phyloP scores from a whole-genome alignment of 306 rosid species.

The Glycine soja region DNA sequence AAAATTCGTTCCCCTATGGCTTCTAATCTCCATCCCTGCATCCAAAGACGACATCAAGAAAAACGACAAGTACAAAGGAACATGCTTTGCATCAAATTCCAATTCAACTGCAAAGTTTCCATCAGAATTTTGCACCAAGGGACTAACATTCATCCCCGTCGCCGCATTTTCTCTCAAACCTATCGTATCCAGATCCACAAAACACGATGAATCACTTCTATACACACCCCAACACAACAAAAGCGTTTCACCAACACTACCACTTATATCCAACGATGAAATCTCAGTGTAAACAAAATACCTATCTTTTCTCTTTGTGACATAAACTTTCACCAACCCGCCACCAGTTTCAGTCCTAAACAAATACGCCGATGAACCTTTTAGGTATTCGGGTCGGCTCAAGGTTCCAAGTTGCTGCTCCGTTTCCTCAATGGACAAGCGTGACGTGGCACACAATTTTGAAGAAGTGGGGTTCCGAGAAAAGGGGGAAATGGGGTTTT shows the following conservation, averaged over 20 bases:
- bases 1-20: constrained; percentile 74
- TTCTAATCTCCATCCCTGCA: constrained; percentile 61
- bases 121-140: constrained; percentile 47
- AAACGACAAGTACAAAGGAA: constrained; percentile 85
- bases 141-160: constrained; percentile 49
- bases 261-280: constrained; percentile 51
- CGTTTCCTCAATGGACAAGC: constrained; percentile 55
- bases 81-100: constrained; percentile 69
- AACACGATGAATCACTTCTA: constrained; percentile 63
- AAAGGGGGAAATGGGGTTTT: constrained; percentile 3
- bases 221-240: constrained; percentile 76
- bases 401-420: constrained; percentile 42
- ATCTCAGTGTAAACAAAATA: constrained; percentile 69
- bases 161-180: constrained; percentile 42
- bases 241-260: constrained; percentile 43
- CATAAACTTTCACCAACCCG: constrained; percentile 72
- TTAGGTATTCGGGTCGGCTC: constrained; percentile 49
- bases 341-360: constrained; percentile 82
- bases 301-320: constrained; percentile 56
- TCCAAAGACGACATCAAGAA: constrained; percentile 50
- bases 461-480: constrained; percentile 41
- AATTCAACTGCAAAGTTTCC: constrained; percentile 61
- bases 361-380: constrained; percentile 59
- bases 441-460: constrained; percentile 56
- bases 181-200: constrained; percentile 44